Evolutionary conservation across 495 filamentous ascomycete genomes (phyloP), one percentile per base, ranked within the genome.

Genomic region (Cercophora newfieldiana): DNA sequence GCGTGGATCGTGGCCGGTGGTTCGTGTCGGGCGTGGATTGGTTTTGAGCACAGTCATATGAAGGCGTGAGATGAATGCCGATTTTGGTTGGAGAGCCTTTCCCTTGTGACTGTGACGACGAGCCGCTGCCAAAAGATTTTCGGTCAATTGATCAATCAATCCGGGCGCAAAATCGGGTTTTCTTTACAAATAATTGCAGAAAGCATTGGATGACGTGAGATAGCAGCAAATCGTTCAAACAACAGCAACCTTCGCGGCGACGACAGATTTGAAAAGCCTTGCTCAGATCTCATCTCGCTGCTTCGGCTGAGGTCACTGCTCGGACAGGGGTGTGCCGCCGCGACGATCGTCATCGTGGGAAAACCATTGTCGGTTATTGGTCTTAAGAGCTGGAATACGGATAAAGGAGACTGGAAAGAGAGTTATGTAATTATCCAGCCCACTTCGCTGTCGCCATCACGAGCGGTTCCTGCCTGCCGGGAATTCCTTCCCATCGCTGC

Each of bases 281-380:
- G 55, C 30, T 57, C 16, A 31, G 25, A 48, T 37, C 44, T 61
- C 26, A 30, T 51, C 26, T 61, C 59, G 30, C 26, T 26, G 47
- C 24, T 37, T 60, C 57, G 57, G 57, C 57, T 60, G 57, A 48
- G 57, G 29, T 28, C 31, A 59, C 59, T 50, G 55, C 53, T 7
- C 31, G 51, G 62, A 50, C 63, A 61, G 64, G 64, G 63, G 18
- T 44, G 10, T 44, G 37, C 4, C 2, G 59, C 61, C 66, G 70
- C 68, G 73, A 76, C 69, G 44, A 70, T 68, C 65, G 67, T 73
- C 72, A 73, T 70, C 50, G 67, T 64, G 59, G 24, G 19, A 51
- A 44, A 66, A 60, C 37, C 4, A 2, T 14, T 16, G 2, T 6
- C 37, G 37, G 37, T 16, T 44, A 44, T 44, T 44, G 37, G 37